A percentile compares a stretch with the other conserved stretches of the same genome.
These are phyloP conservation scores for Quercus bicolor DNA, from an alignment of 306 rosid species.

Conservation along the genomic window DNA sequence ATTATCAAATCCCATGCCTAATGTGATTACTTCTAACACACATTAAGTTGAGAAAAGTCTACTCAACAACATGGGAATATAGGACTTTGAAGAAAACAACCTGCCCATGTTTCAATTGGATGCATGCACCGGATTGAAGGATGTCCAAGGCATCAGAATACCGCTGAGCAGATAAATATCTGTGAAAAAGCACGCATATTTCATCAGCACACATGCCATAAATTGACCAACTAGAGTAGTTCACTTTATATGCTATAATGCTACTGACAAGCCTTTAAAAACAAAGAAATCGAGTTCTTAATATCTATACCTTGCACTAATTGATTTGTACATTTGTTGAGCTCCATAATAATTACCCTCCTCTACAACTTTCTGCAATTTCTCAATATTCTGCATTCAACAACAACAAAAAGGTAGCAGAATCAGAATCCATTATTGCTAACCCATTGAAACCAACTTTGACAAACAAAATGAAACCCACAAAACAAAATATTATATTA, in stretches of 20 bases:
- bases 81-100: slow-evolving; percentile 30
- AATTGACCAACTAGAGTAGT: neutral
- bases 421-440: neutral
- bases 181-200: slow-evolving; percentile 37
- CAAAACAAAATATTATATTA: neutral
- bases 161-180: slow-evolving; percentile 76
- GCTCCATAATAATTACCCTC: slow-evolving; percentile 89
- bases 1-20: slow-evolving; percentile 2
- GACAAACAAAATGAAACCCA: neutral
- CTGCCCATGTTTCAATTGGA: slow-evolving; percentile 75
- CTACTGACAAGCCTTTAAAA: neutral
- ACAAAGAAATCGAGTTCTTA: neutral
- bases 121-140: slow-evolving; percentile 83
- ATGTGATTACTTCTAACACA: neutral
- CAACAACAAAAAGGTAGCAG: neutral
- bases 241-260: neutral
- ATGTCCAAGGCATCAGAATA: slow-evolving; percentile 78
- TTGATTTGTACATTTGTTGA: slow-evolving; percentile 93
- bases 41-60: slow-evolving; percentile 7
- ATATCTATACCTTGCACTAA: slow-evolving; percentile 65
- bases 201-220: slow-evolving; percentile 22
- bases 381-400: slow-evolving; percentile 70
- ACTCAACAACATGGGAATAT: slow-evolving; percentile 8
- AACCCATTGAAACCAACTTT: neutral
- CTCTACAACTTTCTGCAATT: slow-evolving; percentile 65